These are phyloP conservation scores for Pseudocercospora ulei DNA, from an alignment of 2,329 filamentous ascomycete genomes.

Conservation along the genomic window DNA sequence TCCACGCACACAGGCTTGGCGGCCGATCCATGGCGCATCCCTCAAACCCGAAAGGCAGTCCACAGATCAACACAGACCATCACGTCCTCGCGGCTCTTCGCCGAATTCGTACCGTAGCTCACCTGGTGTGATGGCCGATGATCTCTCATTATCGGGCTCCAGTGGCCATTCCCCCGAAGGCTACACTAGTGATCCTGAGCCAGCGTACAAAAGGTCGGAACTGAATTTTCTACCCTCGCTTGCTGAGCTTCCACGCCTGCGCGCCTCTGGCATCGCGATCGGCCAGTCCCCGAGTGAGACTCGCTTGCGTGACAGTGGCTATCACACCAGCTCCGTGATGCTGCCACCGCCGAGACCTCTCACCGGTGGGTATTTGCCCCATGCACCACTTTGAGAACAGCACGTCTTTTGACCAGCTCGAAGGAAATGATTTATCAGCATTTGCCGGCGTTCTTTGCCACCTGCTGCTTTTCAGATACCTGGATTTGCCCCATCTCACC, in stretches of 20 bases:
- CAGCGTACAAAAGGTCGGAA: conserved; percentile 2
- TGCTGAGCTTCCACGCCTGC: background rate
- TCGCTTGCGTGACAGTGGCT: conserved; percentile 2
- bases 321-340: background rate
- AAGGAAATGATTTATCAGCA: too few species aligned
- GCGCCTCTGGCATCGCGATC: background rate
- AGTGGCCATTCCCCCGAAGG: conserved; percentile 7
- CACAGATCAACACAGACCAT: background rate
- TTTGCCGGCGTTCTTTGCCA: too few species aligned
- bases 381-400: background rate
- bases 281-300: background rate
- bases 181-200: conserved; percentile 11
- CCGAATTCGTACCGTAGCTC: conserved; percentile 12
- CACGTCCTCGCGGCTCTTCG: conserved; percentile 3
- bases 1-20: background rate
- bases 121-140: conserved; percentile 7
- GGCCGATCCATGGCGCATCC: background rate
- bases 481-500: background rate
- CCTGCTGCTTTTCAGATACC: conserved; percentile 1
- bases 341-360: conserved; percentile 3
- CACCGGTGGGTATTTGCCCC: background rate
- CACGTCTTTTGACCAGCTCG: too few species aligned
- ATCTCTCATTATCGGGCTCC: conserved; percentile 10
- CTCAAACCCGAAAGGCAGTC: background rate
- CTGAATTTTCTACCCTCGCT: background rate